Conservation (phyloP, 2,329 filamentous ascomycete species). For the Colletotrichum neosansevieriae region DNA sequence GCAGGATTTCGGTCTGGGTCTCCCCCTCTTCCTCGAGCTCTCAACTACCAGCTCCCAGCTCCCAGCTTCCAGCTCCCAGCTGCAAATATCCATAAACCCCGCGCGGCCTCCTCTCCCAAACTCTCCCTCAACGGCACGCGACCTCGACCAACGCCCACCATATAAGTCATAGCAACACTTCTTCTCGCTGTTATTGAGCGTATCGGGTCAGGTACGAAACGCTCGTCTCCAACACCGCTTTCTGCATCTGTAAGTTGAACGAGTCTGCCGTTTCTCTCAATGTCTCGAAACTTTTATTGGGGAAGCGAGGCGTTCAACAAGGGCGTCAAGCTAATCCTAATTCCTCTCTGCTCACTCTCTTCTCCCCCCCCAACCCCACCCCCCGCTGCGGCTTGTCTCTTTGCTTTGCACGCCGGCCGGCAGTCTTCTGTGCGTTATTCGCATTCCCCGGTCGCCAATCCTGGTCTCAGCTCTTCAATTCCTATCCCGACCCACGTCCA, state of each 20-base stretch:
- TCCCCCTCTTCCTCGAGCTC: background rate
- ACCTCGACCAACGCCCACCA: background rate
- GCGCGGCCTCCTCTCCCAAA: conserved; percentile 4
- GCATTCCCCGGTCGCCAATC: conserved; percentile 12
- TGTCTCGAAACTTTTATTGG: conserved; percentile 35
- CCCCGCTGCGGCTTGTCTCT: conserved; percentile 34
- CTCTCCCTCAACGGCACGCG: conserved; percentile 9
- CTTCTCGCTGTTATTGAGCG: background rate
- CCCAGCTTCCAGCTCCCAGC: conserved; percentile 14
- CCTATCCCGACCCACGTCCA: background rate
- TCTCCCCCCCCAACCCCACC: conserved; percentile 14
- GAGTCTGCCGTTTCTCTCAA: conserved; percentile 21
- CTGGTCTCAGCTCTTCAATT: background rate
- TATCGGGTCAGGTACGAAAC: background rate
- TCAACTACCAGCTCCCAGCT: conserved; percentile 13
- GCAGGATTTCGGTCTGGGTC: background rate
- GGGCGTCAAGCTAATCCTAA: conserved; percentile 22
- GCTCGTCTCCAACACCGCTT: conserved; percentile 1
- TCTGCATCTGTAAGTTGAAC: conserved; percentile 20
- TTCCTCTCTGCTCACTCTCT: background rate
- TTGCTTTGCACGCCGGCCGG: conserved; percentile 18
- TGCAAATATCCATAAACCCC: conserved; percentile 7
- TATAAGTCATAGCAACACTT: background rate
- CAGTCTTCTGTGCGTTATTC: conserved; percentile 22
- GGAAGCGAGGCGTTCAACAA: conserved; percentile 40